Percentiles rank a stretch among this genome's conserved stretches.
These are phyloP conservation scores for Pythium myriotylum DNA, from an alignment of 352 stramenopile genomes.

Conservation along the genomic window DNA sequence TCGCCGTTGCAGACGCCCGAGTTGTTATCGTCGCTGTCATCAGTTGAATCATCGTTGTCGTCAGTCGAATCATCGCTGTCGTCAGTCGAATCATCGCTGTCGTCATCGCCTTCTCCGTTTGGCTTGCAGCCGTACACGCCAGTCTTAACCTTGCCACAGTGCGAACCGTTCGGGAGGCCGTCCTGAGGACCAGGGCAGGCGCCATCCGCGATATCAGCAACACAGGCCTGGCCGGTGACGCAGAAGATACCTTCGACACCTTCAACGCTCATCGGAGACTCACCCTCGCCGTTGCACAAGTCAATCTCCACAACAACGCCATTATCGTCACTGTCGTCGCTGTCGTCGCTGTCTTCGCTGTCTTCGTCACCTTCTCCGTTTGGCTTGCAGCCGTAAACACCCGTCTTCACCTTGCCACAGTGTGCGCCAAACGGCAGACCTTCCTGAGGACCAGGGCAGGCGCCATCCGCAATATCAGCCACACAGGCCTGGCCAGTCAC, in stretches of 20 bases:
- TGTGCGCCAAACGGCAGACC: slow-evolving; percentile 14
- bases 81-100: slow-evolving; percentile 5
- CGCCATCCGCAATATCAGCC: slow-evolving; percentile 8
- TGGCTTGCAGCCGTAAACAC: slow-evolving; percentile 19
- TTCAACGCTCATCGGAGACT: too few relatives aligned
- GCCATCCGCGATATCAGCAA: slow-evolving; percentile 12
- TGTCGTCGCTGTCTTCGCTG: slow-evolving; percentile 10
- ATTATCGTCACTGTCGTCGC: slow-evolving; percentile 1
- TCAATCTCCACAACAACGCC: neutral
- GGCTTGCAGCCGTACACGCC: slow-evolving; percentile 19
- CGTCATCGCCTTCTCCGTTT: neutral
- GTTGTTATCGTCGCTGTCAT: neutral
- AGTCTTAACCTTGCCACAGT: slow-evolving; percentile 17
- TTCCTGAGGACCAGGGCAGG: slow-evolving; percentile 15
- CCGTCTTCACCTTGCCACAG: slow-evolving; percentile 20
- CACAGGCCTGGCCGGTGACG: slow-evolving; percentile 5
- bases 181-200: slow-evolving; percentile 11
- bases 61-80: slow-evolving; percentile 17
- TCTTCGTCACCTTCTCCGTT: slow-evolving; percentile 23
- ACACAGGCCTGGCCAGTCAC: slow-evolving; percentile 18
- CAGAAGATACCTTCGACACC: neutral
- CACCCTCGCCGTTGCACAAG: too few relatives aligned
- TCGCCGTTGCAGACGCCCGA: slow-evolving; percentile 7
- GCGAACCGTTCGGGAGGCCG: slow-evolving; percentile 6
- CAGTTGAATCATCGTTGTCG: neutral